Base-by-base conservation (phyloP, 2,329 filamentous ascomycete genomes). In the Didymosphaeria variabile region DNA sequence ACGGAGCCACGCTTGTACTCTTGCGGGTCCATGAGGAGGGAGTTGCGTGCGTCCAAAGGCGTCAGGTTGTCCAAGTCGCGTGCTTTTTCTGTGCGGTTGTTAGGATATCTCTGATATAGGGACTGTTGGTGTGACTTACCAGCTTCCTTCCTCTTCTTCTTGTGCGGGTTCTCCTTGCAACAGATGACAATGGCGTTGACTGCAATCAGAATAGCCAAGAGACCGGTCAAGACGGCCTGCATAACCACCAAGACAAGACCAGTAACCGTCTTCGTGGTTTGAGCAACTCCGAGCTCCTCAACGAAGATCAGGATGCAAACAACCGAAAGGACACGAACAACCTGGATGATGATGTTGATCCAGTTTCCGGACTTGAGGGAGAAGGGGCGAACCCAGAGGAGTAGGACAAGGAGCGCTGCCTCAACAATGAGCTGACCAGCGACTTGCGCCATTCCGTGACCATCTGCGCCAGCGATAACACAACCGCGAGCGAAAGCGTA, bases 221-320 rank as follows among this genome's bases (percentile, higher is more conserved):
- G 79, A 63, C 87, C 93, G 6, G 94, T 97, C 67, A 99, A 82
- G 0, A 90, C 87, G 0, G 92, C 92, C 80, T 99, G 95, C 5
- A 98, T 86, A n/a, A 90, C 92, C 67, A 98, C 95, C 61, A 99
- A 85, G 17, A 93, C 92, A n/a, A 98, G 88, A 58, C 95, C 95
- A 17, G 92, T 94, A 53, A 98, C 87, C 0, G 95, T 98, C 83
- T 97, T 93, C 10, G 94, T 97, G 10, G 94, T 97, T 79, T 97
- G 90, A 6, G 89, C 86, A 68, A 99, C 90, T 59, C 91, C 92
- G 57, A 99, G 88, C 80, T 98, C 90, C 75, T 98, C 91, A 31
- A 98, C 94, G 71, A 98, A 99, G 55, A 98, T 85, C 67, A 99
- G 82, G 69, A 98, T 92, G 81, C 94, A 97, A 57, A 88, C 85